Evolutionary conservation across 2,329 filamentous ascomycete species (phyloP).

Genomic region (Aspergillus luchuensis): DNA sequence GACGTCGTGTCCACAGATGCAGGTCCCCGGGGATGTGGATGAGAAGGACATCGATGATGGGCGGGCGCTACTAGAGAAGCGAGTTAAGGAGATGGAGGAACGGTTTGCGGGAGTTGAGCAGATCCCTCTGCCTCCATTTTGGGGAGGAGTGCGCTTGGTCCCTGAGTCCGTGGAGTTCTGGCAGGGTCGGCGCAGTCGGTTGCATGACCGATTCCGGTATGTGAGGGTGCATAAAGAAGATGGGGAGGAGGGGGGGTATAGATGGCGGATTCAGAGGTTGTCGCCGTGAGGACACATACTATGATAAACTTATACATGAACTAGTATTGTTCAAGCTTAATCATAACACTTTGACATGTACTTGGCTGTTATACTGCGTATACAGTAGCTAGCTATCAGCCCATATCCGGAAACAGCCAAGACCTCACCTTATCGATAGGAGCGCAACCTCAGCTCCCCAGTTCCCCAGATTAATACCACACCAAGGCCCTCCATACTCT

Average conservation of each 20-base stretch:
- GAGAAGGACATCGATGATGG: constrained; percentile 61
- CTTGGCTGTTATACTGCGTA: too few species aligned
- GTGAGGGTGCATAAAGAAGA: constrained; percentile 66
- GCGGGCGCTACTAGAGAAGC: constrained; percentile 70
- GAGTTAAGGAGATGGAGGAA: constrained; percentile 75
- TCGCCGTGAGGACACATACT: constrained; percentile 35
- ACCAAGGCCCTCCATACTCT: neutral
- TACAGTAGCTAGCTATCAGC: too few species aligned
- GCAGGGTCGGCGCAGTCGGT: constrained; percentile 82
- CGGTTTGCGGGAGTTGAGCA: constrained; percentile 73
- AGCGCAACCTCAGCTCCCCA: too few species aligned
- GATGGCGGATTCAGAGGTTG: constrained; percentile 44
- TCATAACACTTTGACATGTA: too few species aligned
- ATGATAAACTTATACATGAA: neutral
- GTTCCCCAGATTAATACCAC: too few species aligned
- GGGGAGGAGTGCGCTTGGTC: constrained; percentile 85
- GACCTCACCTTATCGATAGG: too few species aligned
- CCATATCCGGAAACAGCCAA: too few species aligned
- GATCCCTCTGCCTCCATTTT: constrained; percentile 90
- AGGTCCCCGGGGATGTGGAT: constrained; percentile 32
- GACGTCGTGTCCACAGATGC: constrained; percentile 22
- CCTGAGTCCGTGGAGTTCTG: constrained; percentile 93
- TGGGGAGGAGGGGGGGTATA: constrained; percentile 44
- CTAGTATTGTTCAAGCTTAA: neutral
- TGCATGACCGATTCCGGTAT: constrained; percentile 95